Evolutionary conservation across 176 grass and related monocot species (phyloP).

Genomic region (Carex scoparia): DNA sequence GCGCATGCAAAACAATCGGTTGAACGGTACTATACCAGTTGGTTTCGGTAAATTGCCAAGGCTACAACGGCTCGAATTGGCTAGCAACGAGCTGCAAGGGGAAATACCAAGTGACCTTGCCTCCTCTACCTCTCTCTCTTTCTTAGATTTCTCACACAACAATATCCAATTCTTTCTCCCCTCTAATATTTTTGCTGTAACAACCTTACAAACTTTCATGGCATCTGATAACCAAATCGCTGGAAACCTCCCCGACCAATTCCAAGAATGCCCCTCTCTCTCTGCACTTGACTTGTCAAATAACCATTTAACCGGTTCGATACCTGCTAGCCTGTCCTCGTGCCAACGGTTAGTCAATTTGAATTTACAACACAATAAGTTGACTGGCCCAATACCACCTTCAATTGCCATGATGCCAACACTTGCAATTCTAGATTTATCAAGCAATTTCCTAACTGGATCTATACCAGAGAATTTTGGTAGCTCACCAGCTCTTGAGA

Average conservation of each 20-base stretch:
- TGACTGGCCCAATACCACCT: slow-evolving; percentile 56
- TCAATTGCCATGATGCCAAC: slow-evolving; percentile 80
- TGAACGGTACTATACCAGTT: slow-evolving; percentile 54
- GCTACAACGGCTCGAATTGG: slow-evolving; percentile 80
- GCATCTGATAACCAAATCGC: slow-evolving; percentile 70
- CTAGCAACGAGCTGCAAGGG: slow-evolving; percentile 59
- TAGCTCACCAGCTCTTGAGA: slow-evolving; percentile 82
- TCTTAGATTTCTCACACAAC: slow-evolving; percentile 85
- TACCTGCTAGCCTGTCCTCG: slow-evolving; percentile 63
- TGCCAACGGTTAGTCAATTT: slow-evolving; percentile 80
- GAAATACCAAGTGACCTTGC: slow-evolving; percentile 79
- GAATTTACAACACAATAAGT: slow-evolving; percentile 51
- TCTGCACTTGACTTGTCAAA: slow-evolving; percentile 77
- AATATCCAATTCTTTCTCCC: slow-evolving; percentile 53
- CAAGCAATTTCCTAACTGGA: slow-evolving; percentile 64
- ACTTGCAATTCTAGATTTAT: slow-evolving; percentile 80
- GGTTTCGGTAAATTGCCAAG: slow-evolving; percentile 67
- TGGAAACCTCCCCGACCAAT: slow-evolving; percentile 71
- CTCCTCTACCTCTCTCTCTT: slow-evolving; percentile 60
- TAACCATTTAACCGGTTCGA: slow-evolving; percentile 49
- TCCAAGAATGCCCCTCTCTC: slow-evolving; percentile 81
- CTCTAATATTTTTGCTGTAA: slow-evolving; percentile 53
- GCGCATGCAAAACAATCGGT: slow-evolving; percentile 72
- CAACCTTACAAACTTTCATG: slow-evolving; percentile 74
- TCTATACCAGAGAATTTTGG: slow-evolving; percentile 87